A percentile compares a stretch with the other conserved stretches of the same genome.
These are phyloP conservation scores for Ophiorrhiza pumila DNA, from an alignment of 257 asterid genomes.

Conservation along the genomic window DNA sequence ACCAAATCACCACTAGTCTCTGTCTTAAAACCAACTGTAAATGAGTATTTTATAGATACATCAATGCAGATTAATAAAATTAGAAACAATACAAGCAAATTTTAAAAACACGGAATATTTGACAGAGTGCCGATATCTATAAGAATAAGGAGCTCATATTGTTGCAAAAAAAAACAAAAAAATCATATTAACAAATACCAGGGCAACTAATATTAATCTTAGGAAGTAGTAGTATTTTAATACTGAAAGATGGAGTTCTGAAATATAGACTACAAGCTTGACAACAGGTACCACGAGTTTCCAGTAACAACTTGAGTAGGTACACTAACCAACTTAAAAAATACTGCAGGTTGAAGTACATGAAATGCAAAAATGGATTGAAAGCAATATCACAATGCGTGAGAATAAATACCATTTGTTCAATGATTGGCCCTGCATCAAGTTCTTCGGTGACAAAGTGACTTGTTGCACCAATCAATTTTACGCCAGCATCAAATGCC, in stretches of 20 bases:
- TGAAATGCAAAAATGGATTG: neutral
- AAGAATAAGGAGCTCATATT: neutral
- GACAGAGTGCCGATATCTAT: neutral
- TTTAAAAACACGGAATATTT: neutral
- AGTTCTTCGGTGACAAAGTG: conserved; percentile 94
- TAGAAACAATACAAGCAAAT: neutral
- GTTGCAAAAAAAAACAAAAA: neutral
- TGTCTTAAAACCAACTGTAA: neutral
- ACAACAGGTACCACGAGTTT: conserved; percentile 1
- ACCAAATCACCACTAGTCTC: neutral
- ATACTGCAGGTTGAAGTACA: neutral
- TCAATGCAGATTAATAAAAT: neutral
- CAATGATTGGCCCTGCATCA: conserved; percentile 92
- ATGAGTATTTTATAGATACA: neutral
- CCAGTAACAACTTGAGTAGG: neutral
- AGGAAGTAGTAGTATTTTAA: neutral
- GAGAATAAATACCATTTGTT: conserved; percentile 70
- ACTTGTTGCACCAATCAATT: conserved; percentile 89
- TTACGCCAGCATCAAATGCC: conserved; percentile 97
- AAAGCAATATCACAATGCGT: conserved; percentile 4
- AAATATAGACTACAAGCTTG: neutral
- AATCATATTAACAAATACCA: neutral
- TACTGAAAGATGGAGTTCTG: neutral
- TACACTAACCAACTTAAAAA: neutral
- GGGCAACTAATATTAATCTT: neutral